Evolutionary conservation across 179 eudicot genomes (phyloP).

Genomic region (Spergularia azorica): DNA sequence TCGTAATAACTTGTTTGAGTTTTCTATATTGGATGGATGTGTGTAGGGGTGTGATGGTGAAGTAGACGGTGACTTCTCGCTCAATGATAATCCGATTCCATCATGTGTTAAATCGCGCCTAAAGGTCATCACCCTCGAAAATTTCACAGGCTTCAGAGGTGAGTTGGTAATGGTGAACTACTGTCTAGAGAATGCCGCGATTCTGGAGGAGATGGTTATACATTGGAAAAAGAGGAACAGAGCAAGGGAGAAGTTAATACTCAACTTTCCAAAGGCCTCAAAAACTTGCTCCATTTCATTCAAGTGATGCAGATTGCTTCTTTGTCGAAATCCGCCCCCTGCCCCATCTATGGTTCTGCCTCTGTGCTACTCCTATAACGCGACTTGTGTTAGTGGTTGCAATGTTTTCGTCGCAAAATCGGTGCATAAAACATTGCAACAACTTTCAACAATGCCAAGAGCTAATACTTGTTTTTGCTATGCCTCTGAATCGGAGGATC

Average conservation of each 20-base stretch:
- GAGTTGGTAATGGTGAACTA: conserved; percentile 12
- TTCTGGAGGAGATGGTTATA: conserved; percentile 22
- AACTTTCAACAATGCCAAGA: conserved; percentile 8
- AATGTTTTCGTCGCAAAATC: conserved; percentile 19
- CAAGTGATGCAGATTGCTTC: not conserved
- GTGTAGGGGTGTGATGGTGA: not conserved
- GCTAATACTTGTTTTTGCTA: conserved; percentile 4
- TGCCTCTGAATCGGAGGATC: not conserved
- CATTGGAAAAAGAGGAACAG: conserved; percentile 4
- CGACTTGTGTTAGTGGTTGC: conserved; percentile 20
- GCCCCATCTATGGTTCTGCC: not conserved
- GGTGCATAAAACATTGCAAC: conserved; percentile 22
- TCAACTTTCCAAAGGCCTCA: conserved; percentile 7
- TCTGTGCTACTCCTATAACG: too few relatives aligned
- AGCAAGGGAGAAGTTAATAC: not conserved
- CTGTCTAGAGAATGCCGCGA: conserved; percentile 17
- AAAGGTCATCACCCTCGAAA: conserved; percentile 17
- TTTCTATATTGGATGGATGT: not conserved
- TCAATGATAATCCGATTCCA: conserved; percentile 13
- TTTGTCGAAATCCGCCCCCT: not conserved
- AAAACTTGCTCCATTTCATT: conserved; percentile 13
- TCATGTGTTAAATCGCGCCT: conserved; percentile 14
- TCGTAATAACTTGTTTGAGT: not conserved
- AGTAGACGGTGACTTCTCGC: not conserved
- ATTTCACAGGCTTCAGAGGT: conserved; percentile 19